These are phyloP conservation scores for Fusarium subglutinans DNA, from an alignment of 2,329 filamentous ascomycete species.

Conservation along the genomic window DNA sequence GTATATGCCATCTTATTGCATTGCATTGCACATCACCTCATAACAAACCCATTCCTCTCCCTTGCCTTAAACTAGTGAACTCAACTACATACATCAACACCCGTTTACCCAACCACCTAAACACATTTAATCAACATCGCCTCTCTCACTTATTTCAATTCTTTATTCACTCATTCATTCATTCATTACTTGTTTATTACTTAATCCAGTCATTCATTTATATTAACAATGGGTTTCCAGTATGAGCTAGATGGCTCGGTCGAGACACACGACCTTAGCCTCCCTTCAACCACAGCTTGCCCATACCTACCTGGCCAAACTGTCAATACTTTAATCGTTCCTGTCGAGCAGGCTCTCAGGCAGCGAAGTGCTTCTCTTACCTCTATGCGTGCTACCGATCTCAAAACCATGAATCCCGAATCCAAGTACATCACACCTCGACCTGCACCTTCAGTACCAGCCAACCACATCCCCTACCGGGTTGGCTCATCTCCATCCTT, in stretches of 20 bases:
- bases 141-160: slow-evolving; percentile 17
- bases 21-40: slow-evolving; percentile 9
- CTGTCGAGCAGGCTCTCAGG: slow-evolving; percentile 70
- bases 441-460: slow-evolving; percentile 56
- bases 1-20: slow-evolving; percentile 7
- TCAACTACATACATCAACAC: slow-evolving; percentile 14
- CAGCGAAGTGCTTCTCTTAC: slow-evolving; percentile 72
- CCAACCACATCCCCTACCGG: slow-evolving; percentile 36
- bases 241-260: slow-evolving; percentile 83
- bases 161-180: slow-evolving; percentile 3
- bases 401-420: slow-evolving; percentile 79
- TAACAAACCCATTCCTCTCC: slow-evolving; percentile 29
- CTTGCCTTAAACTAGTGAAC: slow-evolving; percentile 31
- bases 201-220: slow-evolving; percentile 20
- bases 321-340: slow-evolving; percentile 86
- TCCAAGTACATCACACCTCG: slow-evolving; percentile 79
- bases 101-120: slow-evolving; percentile 26
- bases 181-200: background rate
- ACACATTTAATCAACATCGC: slow-evolving; percentile 29
- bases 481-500: slow-evolving; percentile 47
- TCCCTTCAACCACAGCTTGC: slow-evolving; percentile 80
- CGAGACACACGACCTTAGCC: slow-evolving; percentile 77
- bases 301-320: slow-evolving; percentile 88
- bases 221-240: slow-evolving; percentile 56
- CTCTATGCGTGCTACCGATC: slow-evolving; percentile 66